phyloP scores from a whole-genome alignment of 2,329 filamentous ascomycete genomes.

The Xylaria sp. region DNA sequence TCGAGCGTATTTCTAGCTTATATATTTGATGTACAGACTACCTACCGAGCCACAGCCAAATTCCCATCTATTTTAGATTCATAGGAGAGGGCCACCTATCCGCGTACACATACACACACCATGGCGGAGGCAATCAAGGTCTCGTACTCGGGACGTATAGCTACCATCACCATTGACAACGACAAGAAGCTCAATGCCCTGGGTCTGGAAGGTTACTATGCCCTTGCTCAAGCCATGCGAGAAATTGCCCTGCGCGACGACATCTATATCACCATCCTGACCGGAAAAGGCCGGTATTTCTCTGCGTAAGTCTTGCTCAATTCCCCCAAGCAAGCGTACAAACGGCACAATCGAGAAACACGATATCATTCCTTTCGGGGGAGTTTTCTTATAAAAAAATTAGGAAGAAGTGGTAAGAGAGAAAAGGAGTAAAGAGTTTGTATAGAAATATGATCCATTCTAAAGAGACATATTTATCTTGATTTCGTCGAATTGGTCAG shows the following conservation, averaged over 20 bases:
- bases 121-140: slow-evolving; percentile 56
- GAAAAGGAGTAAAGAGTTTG: too few species aligned
- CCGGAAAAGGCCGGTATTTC: slow-evolving; percentile 83
- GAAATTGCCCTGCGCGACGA: slow-evolving; percentile 81
- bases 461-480: too few species aligned
- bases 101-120: neutral
- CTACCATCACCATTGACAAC: slow-evolving; percentile 86
- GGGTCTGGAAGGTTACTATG: slow-evolving; percentile 73
- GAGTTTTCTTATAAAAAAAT: too few species aligned
- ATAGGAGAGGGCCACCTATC: neutral
- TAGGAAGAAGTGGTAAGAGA: too few species aligned
- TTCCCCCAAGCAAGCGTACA: neutral
- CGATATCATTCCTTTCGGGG: too few species aligned
- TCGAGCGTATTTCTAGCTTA: neutral
- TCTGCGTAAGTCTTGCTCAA: slow-evolving; percentile 70
- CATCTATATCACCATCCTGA: slow-evolving; percentile 82
- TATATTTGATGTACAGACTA: neutral
- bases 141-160: slow-evolving; percentile 71
- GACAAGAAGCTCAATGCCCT: slow-evolving; percentile 88
- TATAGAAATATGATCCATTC: too few species aligned
- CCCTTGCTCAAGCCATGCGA: slow-evolving; percentile 72
- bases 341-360: neutral
- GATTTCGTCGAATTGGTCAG: too few species aligned
- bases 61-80: neutral
- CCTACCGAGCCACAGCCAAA: neutral